Evolutionary conservation across 78 protist species (phyloP), one percentile per base, ranked within the genome.

Genomic region (Dictyostelium capitatum): DNA sequence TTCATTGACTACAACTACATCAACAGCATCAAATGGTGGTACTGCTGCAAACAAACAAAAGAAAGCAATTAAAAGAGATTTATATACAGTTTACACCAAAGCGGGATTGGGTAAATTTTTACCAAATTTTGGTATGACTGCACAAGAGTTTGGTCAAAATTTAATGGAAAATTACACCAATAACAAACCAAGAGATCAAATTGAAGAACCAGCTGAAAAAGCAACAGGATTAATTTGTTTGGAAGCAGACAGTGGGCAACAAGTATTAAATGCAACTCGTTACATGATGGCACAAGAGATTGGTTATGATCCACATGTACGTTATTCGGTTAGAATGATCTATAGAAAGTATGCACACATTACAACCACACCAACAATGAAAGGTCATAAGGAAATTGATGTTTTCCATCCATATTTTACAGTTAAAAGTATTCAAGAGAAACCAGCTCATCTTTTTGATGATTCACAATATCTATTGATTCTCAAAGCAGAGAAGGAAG

Each of bases 401-500:
- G 83, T 79, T 15, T 91, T 83, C 79, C 95, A 91, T 57, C 90
- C 82, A 1, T 91, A 82, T 41, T 81, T 77, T 51, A 91, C 82
- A 11, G 87, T 81, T 2, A 91, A 83, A 12, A 28, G 70, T 6
- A 82, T 91, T 11, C 53, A 59, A 8, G 89, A 81, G 67, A 91
- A 91, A 30, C 95, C 95, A 43, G 77, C 47, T 28, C 89, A 65
- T 50, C 37, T 54, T 11, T 91, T 91, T 46, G 83, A 80, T 25
- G 84, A 80, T 7, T 70, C 90, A 15, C 92, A 91, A 20, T 91
- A 79, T 30, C 65, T 91, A 6, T 74, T 83, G 28, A 82, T 91
- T 7, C 78, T 91, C 56, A 91, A 91, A n/a, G 95, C 95, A 20
- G 95, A 91, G 67, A 83, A 65, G 8, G 95, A 91, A 19, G 95